A percentile compares a stretch with the other conserved stretches of the same genome.
phyloP scores from a whole-genome alignment of 192 early-diverging fungal species.

The Mortierella claussenii region DNA sequence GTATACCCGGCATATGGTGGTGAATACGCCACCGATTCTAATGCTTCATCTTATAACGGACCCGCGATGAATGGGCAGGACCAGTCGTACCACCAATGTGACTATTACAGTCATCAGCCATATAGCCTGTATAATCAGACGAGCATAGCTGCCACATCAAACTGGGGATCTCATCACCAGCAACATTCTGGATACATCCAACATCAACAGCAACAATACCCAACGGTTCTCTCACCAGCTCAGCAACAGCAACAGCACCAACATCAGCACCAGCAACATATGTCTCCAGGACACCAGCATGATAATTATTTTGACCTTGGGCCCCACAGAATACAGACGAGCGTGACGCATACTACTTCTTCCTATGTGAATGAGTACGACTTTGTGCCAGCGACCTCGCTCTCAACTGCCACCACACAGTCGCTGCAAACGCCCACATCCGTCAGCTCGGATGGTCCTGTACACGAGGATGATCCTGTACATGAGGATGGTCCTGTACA shows the following conservation, averaged over 20 bases:
- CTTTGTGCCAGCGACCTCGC: background rate
- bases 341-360: background rate
- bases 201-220: constrained; percentile 6
- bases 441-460: background rate
- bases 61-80: background rate
- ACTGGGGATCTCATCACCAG: background rate
- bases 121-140: constrained; percentile 6
- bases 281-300: constrained; percentile 11
- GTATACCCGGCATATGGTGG: background rate
- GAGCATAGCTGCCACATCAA: background rate
- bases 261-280: constrained; percentile 1
- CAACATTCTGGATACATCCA: constrained; percentile 1
- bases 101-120: background rate
- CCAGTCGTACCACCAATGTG: constrained; percentile 1
- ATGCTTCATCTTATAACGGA: background rate
- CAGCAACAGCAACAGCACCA: constrained; percentile 11
- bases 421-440: background rate
- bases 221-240: background rate
- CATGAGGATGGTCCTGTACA: background rate
- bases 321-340: background rate
- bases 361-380: background rate
- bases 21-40: background rate
- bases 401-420: constrained; percentile 10
- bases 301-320: background rate
- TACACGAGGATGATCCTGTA: background rate